Conservation (phyloP, 2,329 filamentous ascomycete genomes). For the Sordariomycetes sp. region DNA sequence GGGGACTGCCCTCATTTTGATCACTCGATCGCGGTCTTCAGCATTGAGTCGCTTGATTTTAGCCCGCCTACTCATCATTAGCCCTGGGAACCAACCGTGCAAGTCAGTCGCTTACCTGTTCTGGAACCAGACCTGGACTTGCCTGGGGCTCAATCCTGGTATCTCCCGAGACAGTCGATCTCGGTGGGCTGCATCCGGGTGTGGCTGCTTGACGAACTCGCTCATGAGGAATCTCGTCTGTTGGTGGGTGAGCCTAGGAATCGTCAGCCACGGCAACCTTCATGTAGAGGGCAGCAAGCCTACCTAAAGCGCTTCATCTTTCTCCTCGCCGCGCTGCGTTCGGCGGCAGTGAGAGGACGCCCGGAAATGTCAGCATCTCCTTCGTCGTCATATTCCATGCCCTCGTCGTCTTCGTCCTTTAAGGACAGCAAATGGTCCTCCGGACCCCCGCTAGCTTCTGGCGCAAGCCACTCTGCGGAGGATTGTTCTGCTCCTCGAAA, state of each 20-base stretch:
- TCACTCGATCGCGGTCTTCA: slow-evolving; percentile 63
- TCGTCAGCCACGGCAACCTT: too few relatives aligned
- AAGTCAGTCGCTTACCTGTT: slow-evolving; percentile 60
- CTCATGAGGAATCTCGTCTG: slow-evolving; percentile 98
- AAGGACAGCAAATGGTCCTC: slow-evolving; percentile 23
- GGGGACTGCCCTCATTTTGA: slow-evolving; percentile 62
- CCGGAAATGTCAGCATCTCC: slow-evolving; percentile 19
- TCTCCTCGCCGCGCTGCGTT: slow-evolving; percentile 45
- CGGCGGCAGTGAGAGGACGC: slow-evolving; percentile 44
- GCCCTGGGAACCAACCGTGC: not conserved
- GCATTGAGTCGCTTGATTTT: slow-evolving; percentile 64
- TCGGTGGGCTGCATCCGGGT: slow-evolving; percentile 84
- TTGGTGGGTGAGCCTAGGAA: slow-evolving; percentile 82
- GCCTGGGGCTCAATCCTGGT: slow-evolving; percentile 79
- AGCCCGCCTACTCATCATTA: slow-evolving; percentile 40
- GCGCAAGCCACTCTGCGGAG: too few relatives aligned
- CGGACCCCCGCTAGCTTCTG: too few relatives aligned
- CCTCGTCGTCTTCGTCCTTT: slow-evolving; percentile 42
- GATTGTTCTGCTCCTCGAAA: too few relatives aligned
- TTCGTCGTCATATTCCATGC: slow-evolving; percentile 50
- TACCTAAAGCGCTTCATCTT: slow-evolving; percentile 79
- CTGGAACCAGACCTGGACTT: slow-evolving; percentile 98
- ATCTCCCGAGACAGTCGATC: slow-evolving; percentile 85
- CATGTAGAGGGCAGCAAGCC: too few relatives aligned
- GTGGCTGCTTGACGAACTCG: slow-evolving; percentile 89